phyloP scores from a whole-genome alignment of 352 stramenopile species.

The Thalassiosira ordinaria region DNA sequence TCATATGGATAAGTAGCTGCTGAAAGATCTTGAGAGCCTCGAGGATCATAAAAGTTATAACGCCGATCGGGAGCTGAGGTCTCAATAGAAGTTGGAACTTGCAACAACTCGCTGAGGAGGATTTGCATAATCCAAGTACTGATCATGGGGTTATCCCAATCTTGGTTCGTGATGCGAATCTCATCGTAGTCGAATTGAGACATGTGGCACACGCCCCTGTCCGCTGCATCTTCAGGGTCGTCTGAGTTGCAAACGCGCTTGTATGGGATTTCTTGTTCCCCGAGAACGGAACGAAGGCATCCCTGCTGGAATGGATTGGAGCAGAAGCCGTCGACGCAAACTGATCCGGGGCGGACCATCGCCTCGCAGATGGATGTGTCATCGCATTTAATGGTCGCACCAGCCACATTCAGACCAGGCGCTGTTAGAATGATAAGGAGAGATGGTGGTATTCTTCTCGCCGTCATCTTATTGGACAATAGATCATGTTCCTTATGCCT shows the following conservation, averaged over 20 bases:
- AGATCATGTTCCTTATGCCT: no score
- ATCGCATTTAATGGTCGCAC: not conserved
- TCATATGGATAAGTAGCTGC: constrained; percentile 13
- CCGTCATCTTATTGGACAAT: no score
- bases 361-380: constrained; percentile 8
- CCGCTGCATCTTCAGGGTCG: constrained; percentile 26
- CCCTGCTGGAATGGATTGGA: constrained; percentile 14
- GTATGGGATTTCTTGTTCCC: not conserved
- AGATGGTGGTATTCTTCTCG: no score
- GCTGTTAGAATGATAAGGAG: no score
- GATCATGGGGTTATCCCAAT: constrained; percentile 48
- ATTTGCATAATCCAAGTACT: constrained; percentile 50
- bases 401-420: no score
- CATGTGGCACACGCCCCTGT: constrained; percentile 9
- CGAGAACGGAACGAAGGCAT: constrained; percentile 5
- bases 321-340: constrained; percentile 2
- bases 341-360: not conserved
- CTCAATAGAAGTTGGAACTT: constrained; percentile 46
- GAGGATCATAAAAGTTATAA: constrained; percentile 47
- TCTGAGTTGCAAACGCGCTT: constrained; percentile 49
- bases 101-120: constrained; percentile 38
- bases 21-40: no score
- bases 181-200: constrained; percentile 41
- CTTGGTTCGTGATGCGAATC: constrained; percentile 29
- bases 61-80: not conserved